Percentiles rank a stretch among this genome's conserved stretches.
Evolutionary conservation across 805 yeast genomes (phyloP).

Genomic region (Torulaspora quercuum): DNA sequence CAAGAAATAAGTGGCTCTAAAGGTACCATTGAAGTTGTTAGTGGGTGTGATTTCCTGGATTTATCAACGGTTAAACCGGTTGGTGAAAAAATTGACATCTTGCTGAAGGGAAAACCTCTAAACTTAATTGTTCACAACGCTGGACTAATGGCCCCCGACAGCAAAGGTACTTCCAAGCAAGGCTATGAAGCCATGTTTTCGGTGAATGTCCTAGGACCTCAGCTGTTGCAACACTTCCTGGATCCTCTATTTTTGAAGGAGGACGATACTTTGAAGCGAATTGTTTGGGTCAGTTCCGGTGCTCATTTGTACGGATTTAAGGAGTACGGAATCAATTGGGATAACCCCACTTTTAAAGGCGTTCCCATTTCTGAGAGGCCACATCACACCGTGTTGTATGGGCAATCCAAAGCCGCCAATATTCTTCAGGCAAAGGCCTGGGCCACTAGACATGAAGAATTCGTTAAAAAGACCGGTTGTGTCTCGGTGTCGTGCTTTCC

Average conservation of each 20-base stretch:
- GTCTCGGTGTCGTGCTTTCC: conserved; percentile 39
- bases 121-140: conserved; percentile 39
- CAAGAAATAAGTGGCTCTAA: conserved; percentile 28
- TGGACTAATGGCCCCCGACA: conserved; percentile 36
- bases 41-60: conserved; percentile 40
- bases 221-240: conserved; percentile 37
- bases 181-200: conserved; percentile 40
- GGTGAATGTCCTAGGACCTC: conserved; percentile 40
- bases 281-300: conserved; percentile 41
- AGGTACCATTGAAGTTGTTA: conserved; percentile 26
- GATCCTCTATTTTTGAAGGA: conserved; percentile 38
- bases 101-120: conserved; percentile 23
- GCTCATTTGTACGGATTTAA: conserved; percentile 33
- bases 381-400: conserved; percentile 27
- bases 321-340: conserved; percentile 36
- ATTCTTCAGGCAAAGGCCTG: conserved; percentile 38
- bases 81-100: conserved; percentile 22
- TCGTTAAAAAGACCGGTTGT: conserved; percentile 30
- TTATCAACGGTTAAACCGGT: conserved; percentile 37
- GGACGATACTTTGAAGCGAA: conserved; percentile 33
- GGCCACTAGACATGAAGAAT: conserved; percentile 29
- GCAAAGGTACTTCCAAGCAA: conserved; percentile 31
- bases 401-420: conserved; percentile 41
- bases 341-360: conserved; percentile 29
- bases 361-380: conserved; percentile 22